These are phyloP conservation scores for Suillus brevipes DNA, from an alignment of 768 basidiomycete species.

Conservation along the genomic window DNA sequence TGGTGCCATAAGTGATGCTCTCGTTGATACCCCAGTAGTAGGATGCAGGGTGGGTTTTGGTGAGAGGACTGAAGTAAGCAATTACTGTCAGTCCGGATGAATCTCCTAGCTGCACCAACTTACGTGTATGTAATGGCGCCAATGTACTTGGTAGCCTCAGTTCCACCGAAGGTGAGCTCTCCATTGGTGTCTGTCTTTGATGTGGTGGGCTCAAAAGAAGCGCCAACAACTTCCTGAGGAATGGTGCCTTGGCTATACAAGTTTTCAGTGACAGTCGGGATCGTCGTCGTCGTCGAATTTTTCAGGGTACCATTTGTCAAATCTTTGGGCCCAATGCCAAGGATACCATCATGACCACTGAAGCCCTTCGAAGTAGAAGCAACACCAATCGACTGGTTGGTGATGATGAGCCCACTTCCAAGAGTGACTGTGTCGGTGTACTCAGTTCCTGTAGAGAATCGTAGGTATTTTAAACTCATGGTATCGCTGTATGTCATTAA, in stretches of 20 bases:
- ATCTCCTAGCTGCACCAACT: slow-evolving; percentile 1
- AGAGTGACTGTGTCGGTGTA: not conserved
- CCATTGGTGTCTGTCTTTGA: slow-evolving; percentile 29
- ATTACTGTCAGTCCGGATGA: not conserved
- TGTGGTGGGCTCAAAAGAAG: slow-evolving; percentile 49
- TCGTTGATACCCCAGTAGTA: slow-evolving; percentile 64
- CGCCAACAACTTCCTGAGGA: slow-evolving; percentile 37
- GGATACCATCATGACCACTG: not conserved
- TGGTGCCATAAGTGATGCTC: slow-evolving; percentile 51
- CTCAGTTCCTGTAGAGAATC: not conserved
- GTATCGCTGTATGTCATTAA: not conserved
- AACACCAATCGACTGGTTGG: not conserved
- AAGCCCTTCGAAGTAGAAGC: not conserved
- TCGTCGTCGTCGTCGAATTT: slow-evolving; percentile 6
- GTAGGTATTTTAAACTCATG: not conserved
- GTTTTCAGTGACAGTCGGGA: slow-evolving; percentile 59
- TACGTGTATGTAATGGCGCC: slow-evolving; percentile 42
- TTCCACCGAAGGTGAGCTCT: slow-evolving; percentile 24
- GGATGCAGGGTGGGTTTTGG: slow-evolving; percentile 44
- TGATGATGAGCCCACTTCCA: not conserved
- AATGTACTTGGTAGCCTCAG: slow-evolving; percentile 12
- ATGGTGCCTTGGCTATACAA: slow-evolving; percentile 42
- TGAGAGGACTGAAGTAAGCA: slow-evolving; percentile 19
- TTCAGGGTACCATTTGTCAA: slow-evolving; percentile 19
- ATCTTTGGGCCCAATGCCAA: not conserved